phyloP scores from a whole-genome alignment of 2,329 filamentous ascomycete genomes.

The Colletotrichum caudatum region DNA sequence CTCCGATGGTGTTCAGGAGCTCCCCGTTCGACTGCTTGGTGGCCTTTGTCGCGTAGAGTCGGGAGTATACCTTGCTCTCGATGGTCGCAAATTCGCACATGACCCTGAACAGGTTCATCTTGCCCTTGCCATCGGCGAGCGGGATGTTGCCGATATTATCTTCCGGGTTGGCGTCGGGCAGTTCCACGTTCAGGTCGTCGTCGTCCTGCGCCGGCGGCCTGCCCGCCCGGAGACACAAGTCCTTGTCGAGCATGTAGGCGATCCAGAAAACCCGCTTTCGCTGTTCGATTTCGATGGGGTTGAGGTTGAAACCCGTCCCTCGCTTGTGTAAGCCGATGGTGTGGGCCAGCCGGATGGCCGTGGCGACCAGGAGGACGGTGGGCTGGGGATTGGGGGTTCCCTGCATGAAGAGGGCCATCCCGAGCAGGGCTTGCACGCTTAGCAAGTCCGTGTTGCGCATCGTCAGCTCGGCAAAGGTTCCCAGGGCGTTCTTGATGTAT shows the following conservation, averaged over 20 bases:
- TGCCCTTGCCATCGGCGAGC: constrained; percentile 86
- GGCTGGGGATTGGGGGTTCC: constrained; percentile 97
- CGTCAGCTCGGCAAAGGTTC: constrained; percentile 89
- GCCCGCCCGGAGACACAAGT: constrained; percentile 70
- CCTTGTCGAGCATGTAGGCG: constrained; percentile 74
- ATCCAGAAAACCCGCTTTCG: constrained; percentile 76
- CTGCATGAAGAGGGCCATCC: constrained; percentile 94
- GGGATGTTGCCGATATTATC: constrained; percentile 97
- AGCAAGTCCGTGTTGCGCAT: constrained; percentile 96
- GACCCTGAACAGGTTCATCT: constrained; percentile 93
- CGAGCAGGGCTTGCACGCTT: constrained; percentile 92
- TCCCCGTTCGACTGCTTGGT: constrained; percentile 93
- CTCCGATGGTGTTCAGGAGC: constrained; percentile 93
- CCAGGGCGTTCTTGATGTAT: constrained; percentile 96
- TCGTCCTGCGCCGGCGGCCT: constrained; percentile 72
- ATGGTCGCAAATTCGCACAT: constrained; percentile 94
- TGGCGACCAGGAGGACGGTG: constrained; percentile 89
- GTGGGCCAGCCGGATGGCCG: constrained; percentile 90
- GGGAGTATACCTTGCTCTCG: constrained; percentile 93
- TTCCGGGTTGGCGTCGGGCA: constrained; percentile 88
- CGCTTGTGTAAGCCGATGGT: constrained; percentile 96
- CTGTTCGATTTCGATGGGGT: constrained; percentile 94
- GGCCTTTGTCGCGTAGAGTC: constrained; percentile 91
- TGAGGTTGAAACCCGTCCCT: constrained; percentile 91
- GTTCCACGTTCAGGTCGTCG: constrained; percentile 90